phyloP scores from a whole-genome alignment of 768 basidiomycete species.

The Podaxis sp. region DNA sequence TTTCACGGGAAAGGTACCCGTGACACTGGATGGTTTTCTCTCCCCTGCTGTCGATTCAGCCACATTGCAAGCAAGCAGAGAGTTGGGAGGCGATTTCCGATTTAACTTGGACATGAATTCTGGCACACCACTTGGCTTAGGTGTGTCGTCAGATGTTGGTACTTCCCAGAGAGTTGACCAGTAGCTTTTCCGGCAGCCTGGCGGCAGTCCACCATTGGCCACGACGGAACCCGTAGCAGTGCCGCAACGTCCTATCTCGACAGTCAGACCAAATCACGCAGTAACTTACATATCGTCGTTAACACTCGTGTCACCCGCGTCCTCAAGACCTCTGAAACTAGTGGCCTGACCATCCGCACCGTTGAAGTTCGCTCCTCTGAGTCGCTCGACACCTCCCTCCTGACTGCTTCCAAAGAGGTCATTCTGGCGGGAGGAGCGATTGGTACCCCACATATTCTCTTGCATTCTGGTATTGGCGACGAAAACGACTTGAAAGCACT shows the following conservation, averaged over 20 bases:
- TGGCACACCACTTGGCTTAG: constrained; percentile 11
- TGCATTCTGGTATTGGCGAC: constrained; percentile 18
- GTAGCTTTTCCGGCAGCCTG: constrained; percentile 12
- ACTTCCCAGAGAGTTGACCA: background rate
- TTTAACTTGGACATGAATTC: constrained; percentile 15
- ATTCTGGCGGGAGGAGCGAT: constrained; percentile 14
- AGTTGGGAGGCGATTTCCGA: constrained; percentile 12
- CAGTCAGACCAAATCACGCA: constrained; percentile 15
- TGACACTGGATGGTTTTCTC: constrained; percentile 15
- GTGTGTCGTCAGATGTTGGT: background rate
- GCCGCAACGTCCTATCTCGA: constrained; percentile 22
- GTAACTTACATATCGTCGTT: constrained; percentile 26
- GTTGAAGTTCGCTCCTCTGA: constrained; percentile 6
- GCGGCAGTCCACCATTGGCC: constrained; percentile 18
- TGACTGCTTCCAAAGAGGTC: constrained; percentile 20
- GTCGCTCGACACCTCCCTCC: background rate
- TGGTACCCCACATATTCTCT: constrained; percentile 15
- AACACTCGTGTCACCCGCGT: constrained; percentile 23
- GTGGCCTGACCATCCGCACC: constrained; percentile 2
- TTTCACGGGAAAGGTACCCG: constrained; percentile 14
- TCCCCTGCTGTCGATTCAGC: constrained; percentile 15
- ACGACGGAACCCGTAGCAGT: constrained; percentile 20
- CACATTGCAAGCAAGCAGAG: constrained; percentile 15
- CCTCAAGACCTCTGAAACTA: background rate
- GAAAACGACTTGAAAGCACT: constrained; percentile 9